phyloP scores from a whole-genome alignment of 805 yeast species.

The Candida coleopterorum region DNA sequence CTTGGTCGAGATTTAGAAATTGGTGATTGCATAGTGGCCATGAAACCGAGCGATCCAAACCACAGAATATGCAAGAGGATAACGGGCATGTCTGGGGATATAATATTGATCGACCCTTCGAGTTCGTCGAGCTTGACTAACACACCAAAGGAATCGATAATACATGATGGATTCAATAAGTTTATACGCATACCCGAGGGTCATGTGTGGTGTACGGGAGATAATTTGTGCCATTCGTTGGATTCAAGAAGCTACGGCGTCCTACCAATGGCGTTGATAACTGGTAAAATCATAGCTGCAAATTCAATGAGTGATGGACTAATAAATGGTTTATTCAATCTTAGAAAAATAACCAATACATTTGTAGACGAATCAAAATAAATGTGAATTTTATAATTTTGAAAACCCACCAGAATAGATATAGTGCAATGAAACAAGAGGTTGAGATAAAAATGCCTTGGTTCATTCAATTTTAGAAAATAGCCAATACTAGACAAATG shows the following conservation, averaged over 20 bases:
- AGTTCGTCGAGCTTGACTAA: slow-evolving; percentile 42
- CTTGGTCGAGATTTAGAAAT: slow-evolving; percentile 61
- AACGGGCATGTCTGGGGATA: slow-evolving; percentile 95
- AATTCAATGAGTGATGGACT: slow-evolving; percentile 45
- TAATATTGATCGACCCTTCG: slow-evolving; percentile 76
- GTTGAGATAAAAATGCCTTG: too few species aligned
- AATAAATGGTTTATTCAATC: slow-evolving; percentile 51
- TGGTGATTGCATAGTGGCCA: slow-evolving; percentile 87
- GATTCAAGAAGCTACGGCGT: slow-evolving; percentile 89
- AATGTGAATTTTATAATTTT: too few species aligned
- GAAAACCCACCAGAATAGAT: too few species aligned
- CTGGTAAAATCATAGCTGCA: slow-evolving; percentile 82
- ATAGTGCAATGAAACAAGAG: too few species aligned
- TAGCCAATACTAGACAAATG: too few species aligned
- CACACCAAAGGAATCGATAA: slow-evolving; percentile 18
- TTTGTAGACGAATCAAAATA: slow-evolving; percentile 31
- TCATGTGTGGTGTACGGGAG: slow-evolving; percentile 97
- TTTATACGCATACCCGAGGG: slow-evolving; percentile 85
- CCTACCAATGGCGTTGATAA: slow-evolving; percentile 83
- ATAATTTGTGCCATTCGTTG: slow-evolving; percentile 77
- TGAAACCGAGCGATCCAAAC: slow-evolving; percentile 84
- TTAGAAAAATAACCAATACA: slow-evolving; percentile 51
- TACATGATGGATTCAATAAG: slow-evolving; percentile 43
- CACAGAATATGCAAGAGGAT: slow-evolving; percentile 88
- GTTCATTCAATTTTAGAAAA: too few species aligned